Evolutionary conservation across 805 yeast genomes (phyloP).

Genomic region (Cyberlindnera xylosilytica): DNA sequence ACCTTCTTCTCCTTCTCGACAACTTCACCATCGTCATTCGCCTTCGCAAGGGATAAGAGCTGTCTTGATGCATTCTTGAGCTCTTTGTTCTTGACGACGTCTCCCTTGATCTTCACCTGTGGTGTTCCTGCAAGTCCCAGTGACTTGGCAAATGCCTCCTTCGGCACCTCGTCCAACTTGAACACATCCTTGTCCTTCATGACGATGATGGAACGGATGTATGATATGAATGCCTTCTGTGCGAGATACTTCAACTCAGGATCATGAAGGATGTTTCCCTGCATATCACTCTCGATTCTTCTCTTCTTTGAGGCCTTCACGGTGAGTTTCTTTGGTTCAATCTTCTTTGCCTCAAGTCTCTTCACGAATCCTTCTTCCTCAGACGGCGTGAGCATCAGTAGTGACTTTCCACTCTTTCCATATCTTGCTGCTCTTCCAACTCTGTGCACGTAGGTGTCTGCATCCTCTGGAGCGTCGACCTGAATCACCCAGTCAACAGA

Average conservation of each 20-base stretch:
- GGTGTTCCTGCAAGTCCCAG: conserved; percentile 97
- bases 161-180: conserved; percentile 69
- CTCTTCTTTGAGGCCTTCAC: conserved; percentile 71
- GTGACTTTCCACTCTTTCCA: conserved; percentile 79
- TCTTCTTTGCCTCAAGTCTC: conserved; percentile 57
- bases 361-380: conserved; percentile 78
- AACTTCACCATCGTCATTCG: conserved; percentile 63
- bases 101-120: conserved; percentile 68
- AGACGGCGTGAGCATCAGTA: conserved; percentile 77
- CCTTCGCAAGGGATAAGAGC: conserved; percentile 51
- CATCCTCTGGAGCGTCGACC: conserved; percentile 91
- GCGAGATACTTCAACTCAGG: conserved; percentile 91
- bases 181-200: conserved; percentile 88
- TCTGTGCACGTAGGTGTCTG: conserved; percentile 88
- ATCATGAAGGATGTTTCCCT: conserved; percentile 85
- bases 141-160: conserved; percentile 82
- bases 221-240: conserved; percentile 93
- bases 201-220: conserved; percentile 76
- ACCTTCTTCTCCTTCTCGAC: conserved; percentile 42
- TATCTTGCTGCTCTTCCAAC: conserved; percentile 97
- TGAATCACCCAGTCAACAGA: conserved; percentile 92
- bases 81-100: conserved; percentile 51
- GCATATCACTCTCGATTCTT: conserved; percentile 78
- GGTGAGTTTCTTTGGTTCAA: conserved; percentile 68
- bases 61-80: conserved; percentile 80